These are phyloP conservation scores for Fomes fomentarius DNA, from an alignment of 1,284 basidiomycete species.

Conservation along the genomic window DNA sequence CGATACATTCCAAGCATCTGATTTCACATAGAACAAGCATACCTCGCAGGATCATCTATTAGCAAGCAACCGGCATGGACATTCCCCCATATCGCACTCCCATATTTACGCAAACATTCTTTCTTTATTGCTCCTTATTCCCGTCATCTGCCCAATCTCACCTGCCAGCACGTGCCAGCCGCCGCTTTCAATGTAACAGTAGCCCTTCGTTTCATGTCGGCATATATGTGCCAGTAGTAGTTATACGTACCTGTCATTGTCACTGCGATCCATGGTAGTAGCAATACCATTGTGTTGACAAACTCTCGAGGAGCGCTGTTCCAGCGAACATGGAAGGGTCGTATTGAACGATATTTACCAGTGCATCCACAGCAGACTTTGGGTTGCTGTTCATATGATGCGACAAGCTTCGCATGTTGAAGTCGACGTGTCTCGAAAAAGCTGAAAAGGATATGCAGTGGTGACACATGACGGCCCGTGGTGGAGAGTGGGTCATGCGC, in stretches of 20 bases:
- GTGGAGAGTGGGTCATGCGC: too few species aligned
- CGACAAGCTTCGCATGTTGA: too few species aligned
- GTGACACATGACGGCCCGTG: too few species aligned
- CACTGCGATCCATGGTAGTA: not conserved
- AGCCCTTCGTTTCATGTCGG: not conserved
- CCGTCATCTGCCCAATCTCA: slow-evolving; percentile 15
- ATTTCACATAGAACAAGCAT: not conserved
- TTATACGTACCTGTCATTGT: not conserved
- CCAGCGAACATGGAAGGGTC: too few species aligned
- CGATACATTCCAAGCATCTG: slow-evolving; percentile 1
- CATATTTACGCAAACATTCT: slow-evolving; percentile 27
- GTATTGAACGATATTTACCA: too few species aligned
- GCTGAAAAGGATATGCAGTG: too few species aligned
- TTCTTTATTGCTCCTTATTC: slow-evolving; percentile 33
- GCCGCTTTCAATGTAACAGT: not conserved
- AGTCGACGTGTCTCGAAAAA: too few species aligned
- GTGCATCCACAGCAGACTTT: too few species aligned
- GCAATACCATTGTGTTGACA: not conserved
- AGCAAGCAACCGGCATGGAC: slow-evolving; percentile 3
- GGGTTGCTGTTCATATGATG: too few species aligned
- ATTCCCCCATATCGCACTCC: slow-evolving; percentile 8
- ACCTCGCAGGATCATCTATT: not conserved
- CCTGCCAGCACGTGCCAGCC: slow-evolving; percentile 6
- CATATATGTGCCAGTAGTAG: slow-evolving; percentile 1
- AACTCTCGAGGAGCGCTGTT: too few species aligned